Conservation (phyloP, 2,329 filamentous ascomycete species). For the Chaetothyriales sp. region DNA sequence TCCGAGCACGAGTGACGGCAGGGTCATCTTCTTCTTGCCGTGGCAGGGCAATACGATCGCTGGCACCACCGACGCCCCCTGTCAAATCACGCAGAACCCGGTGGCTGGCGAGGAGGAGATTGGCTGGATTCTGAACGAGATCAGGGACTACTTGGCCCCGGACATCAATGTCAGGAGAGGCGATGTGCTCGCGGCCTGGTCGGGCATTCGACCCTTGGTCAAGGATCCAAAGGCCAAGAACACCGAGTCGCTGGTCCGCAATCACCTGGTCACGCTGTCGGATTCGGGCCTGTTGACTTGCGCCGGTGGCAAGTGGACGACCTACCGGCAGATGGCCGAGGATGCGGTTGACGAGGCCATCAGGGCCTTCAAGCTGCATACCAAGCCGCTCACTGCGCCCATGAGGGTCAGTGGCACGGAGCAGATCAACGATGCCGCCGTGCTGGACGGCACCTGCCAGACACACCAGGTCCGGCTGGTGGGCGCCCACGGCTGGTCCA, state of each 20-base stretch:
- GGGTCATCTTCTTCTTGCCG: constrained; percentile 84
- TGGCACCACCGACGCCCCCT: constrained; percentile 71
- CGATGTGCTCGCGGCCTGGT: constrained; percentile 83
- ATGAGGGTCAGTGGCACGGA: constrained; percentile 18
- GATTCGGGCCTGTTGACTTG: constrained; percentile 68
- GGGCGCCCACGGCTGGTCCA: constrained; percentile 76
- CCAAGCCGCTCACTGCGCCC: constrained; percentile 11
- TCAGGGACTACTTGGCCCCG: constrained; percentile 66
- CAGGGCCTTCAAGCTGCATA: constrained; percentile 15
- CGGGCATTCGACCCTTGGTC: constrained; percentile 73
- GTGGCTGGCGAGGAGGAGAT: constrained; percentile 72
- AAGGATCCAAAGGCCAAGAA: constrained; percentile 75
- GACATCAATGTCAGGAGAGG: constrained; percentile 74
- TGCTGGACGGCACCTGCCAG: constrained; percentile 56
- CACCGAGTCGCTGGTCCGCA: constrained; percentile 75
- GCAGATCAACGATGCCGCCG: constrained; percentile 18
- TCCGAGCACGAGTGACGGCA: constrained; percentile 70
- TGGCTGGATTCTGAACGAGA: constrained; percentile 74
- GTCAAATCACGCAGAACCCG: constrained; percentile 57
- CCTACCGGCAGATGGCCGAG: constrained; percentile 85
- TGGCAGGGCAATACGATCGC: constrained; percentile 91
- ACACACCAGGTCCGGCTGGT: constrained; percentile 71
- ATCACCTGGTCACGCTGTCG: constrained; percentile 72
- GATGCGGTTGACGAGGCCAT: constrained; percentile 62
- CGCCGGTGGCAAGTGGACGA: constrained; percentile 85